Conservation (phyloP, 2,329 filamentous ascomycete genomes). For the Rasamsonia emersonii region DNA sequence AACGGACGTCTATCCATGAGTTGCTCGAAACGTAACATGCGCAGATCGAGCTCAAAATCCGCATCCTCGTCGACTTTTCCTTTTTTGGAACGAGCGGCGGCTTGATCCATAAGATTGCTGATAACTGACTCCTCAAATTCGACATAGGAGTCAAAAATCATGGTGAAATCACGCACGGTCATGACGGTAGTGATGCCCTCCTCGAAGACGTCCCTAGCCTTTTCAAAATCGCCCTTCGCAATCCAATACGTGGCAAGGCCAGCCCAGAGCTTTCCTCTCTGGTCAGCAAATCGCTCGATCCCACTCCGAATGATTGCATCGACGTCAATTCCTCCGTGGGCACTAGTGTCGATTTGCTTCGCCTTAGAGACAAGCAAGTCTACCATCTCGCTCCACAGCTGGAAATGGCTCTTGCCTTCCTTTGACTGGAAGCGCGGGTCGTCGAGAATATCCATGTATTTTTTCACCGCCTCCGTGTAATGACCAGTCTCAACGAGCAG, state of each 20-base stretch:
- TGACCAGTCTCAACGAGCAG: conserved; percentile 70
- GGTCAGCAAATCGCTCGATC: conserved; percentile 82
- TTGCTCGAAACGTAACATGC: conserved; percentile 97
- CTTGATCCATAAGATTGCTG: conserved; percentile 79
- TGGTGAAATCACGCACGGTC: conserved; percentile 94
- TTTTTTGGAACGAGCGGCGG: conserved; percentile 69
- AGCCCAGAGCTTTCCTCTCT: conserved; percentile 90
- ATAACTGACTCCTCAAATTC: conserved; percentile 98
- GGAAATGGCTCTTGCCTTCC: conserved; percentile 87
- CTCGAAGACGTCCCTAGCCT: conserved; percentile 86
- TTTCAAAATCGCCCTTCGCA: conserved; percentile 83
- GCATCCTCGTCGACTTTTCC: conserved; percentile 70
- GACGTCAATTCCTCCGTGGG: conserved; percentile 77
- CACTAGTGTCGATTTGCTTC: conserved; percentile 69
- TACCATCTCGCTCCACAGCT: conserved; percentile 97
- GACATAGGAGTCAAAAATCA: conserved; percentile 91
- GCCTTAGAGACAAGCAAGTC: conserved; percentile 89
- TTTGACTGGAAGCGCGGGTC: conserved; percentile 87
- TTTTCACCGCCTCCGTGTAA: conserved; percentile 84
- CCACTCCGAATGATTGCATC: conserved; percentile 90
- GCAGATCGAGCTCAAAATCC: conserved; percentile 89
- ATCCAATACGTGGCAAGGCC: conserved; percentile 96
- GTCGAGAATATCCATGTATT: conserved; percentile 87
- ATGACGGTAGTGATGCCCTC: conserved; percentile 96
- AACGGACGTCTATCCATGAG: conserved; percentile 96